Evolutionary conservation across 2,329 filamentous ascomycete species (phyloP), one percentile per base, ranked within the genome.

Genomic region (Seiridium unicorne): DNA sequence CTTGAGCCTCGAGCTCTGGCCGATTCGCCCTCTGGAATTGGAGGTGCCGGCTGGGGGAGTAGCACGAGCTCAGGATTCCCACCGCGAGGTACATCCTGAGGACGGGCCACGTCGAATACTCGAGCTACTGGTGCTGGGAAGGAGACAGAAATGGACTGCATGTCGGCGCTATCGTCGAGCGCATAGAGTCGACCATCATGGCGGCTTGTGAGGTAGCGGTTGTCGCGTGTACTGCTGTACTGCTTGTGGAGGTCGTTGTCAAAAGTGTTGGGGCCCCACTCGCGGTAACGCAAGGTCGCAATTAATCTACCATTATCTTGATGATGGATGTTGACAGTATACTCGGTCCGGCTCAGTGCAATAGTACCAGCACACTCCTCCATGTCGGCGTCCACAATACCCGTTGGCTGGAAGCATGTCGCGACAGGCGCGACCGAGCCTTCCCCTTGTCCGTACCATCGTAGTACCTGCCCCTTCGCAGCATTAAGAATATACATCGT

Each of bases 191-290:
- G 86, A 47, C 95, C 95, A 66, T 98, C 91, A 68, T 93, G 91
- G 67, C 88, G 88, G 65, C 89, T 92, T 65, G 94, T 94, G 55
- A 98, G 89, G 75, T 98, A 97, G 62, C 90, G 90, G 66, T 91
- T 88, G 72, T 98, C 93, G 71, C 93, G 89, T 0, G 93, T 92
- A 9, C 81, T 77, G 11, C 84, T 84, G 70, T 98, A 95, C 70
- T 98, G 92, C 55, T 85, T 85, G 68, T 92, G 88, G 5, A 99
- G 85, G 72, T 99, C 95, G 64, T 86, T 86, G 74, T 99, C 94
- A 62, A 89, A 91, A 61, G 90, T 96, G 74, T 99, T 99, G 11
- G 93, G 91, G 0, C 88, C 89, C 95, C 95, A 99, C 73, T 99
- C 95, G 9, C 92, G 90, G 71, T 96, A 99, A 65, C 88, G 93